These are phyloP conservation scores for Globisporangium recalcitrans DNA, from an alignment of 352 stramenopile species.

Conservation along the genomic window DNA sequence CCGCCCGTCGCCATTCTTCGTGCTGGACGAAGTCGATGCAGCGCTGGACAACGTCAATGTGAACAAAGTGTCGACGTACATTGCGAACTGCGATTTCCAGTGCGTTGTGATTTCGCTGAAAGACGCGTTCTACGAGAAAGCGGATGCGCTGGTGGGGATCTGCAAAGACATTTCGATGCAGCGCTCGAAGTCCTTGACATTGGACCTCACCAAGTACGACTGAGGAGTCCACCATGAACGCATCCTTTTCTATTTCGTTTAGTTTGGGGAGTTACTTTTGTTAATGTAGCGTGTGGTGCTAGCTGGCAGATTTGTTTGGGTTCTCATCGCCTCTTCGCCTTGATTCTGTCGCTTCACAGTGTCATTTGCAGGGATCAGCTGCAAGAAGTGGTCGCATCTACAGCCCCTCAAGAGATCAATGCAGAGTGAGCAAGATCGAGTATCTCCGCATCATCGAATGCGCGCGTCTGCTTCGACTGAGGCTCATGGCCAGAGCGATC, in stretches of 20 bases:
- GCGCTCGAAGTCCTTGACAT: conserved; percentile 67
- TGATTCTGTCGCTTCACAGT: neutral
- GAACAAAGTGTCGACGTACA: conserved; percentile 97
- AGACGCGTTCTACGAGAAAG: conserved; percentile 96
- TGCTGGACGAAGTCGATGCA: conserved; percentile 99
- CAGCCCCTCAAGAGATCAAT: neutral
- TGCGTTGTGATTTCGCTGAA: conserved; percentile 99
- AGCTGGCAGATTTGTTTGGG: neutral
- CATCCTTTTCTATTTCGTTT: neutral
- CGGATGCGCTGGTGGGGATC: conserved; percentile 91
- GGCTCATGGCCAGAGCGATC: neutral
- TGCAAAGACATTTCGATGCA: conserved; percentile 78
- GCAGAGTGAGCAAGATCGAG: neutral
- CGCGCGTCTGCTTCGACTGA: neutral
- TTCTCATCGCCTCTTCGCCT: neutral
- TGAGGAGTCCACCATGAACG: conserved; percentile 4
- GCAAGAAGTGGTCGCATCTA: neutral
- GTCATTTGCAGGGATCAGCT: neutral
- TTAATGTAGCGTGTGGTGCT: neutral
- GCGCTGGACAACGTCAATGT: conserved; percentile 99
- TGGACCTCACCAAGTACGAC: conserved; percentile 78
- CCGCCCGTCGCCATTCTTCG: conserved; percentile 95
- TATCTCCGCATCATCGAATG: neutral
- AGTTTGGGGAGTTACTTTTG: conserved; percentile 3
- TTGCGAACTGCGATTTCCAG: conserved; percentile 94